Conservation (phyloP, 139 green algal genomes). For the Picochlorum sp. region DNA sequence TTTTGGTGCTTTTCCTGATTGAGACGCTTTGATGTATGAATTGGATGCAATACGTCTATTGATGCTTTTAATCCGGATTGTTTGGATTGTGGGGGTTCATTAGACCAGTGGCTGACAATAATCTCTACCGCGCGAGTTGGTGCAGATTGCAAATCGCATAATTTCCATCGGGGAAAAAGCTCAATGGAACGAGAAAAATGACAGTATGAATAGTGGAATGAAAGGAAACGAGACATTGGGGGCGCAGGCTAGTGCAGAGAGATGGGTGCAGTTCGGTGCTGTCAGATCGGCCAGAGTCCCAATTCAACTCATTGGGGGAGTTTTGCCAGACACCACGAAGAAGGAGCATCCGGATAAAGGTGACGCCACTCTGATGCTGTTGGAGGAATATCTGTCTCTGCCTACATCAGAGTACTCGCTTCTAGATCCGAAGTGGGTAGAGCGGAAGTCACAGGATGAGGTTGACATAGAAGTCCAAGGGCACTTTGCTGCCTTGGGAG, state of each 20-base stretch:
- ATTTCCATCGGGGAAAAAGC: not conserved
- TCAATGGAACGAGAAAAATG: not conserved
- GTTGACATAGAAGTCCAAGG: not conserved
- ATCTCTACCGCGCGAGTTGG: too few species aligned
- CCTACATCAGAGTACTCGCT: slow-evolving; percentile 20
- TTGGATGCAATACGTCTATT: too few species aligned
- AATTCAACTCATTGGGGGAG: not conserved
- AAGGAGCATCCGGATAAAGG: not conserved
- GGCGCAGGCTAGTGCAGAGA: not conserved
- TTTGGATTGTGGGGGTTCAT: too few species aligned
- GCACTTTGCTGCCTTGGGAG: not conserved
- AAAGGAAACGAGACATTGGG: not conserved
- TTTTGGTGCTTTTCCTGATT: not conserved
- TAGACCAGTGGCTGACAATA: too few species aligned
- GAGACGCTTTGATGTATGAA: not conserved
- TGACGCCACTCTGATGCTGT: too few species aligned
- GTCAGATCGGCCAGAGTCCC: not conserved
- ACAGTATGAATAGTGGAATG: not conserved
- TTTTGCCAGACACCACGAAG: not conserved
- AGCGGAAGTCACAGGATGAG: too few species aligned
- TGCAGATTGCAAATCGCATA: slow-evolving; percentile 14
- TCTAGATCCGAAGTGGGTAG: slow-evolving; percentile 27
- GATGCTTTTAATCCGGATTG: too few species aligned
- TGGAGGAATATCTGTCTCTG: slow-evolving; percentile 18
- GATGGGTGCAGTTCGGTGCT: slow-evolving; percentile 22